Evolutionary conservation across 192 early-diverging fungal species (phyloP).

Genomic region (Coemansia sp.): DNA sequence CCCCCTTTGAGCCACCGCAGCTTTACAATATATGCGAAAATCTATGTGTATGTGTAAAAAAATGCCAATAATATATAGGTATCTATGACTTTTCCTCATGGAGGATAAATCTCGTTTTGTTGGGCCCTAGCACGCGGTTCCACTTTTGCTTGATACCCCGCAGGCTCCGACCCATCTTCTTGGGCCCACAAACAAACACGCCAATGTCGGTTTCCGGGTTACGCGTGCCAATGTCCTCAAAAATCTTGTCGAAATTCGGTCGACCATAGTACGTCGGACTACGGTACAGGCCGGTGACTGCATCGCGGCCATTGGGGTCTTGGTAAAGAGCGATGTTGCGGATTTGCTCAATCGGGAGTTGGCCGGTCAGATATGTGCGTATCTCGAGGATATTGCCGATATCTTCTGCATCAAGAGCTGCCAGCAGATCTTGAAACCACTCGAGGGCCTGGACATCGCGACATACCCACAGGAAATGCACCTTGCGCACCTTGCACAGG

Average conservation of each 20-base stretch:
- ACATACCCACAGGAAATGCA: slow-evolving; percentile 71
- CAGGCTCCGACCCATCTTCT: slow-evolving; percentile 58
- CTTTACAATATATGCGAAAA: background rate
- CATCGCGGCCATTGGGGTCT: slow-evolving; percentile 60
- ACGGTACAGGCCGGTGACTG: slow-evolving; percentile 68
- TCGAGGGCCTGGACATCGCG: slow-evolving; percentile 65
- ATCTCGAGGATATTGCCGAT: slow-evolving; percentile 62
- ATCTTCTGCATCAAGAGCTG: slow-evolving; percentile 61
- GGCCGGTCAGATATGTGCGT: slow-evolving; percentile 66
- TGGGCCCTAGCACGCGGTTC: slow-evolving; percentile 43
- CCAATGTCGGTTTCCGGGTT: slow-evolving; percentile 65
- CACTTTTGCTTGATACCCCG: slow-evolving; percentile 27
- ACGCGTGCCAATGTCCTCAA: slow-evolving; percentile 60
- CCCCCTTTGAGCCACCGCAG: background rate
- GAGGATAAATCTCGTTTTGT: slow-evolving; percentile 60
- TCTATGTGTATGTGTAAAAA: background rate
- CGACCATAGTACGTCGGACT: slow-evolving; percentile 76
- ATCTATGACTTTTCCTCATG: slow-evolving; percentile 60
- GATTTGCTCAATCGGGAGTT: slow-evolving; percentile 60
- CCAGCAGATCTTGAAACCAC: slow-evolving; percentile 68
- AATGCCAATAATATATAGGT: background rate
- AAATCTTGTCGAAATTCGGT: slow-evolving; percentile 74
- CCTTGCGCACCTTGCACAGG: slow-evolving; percentile 39
- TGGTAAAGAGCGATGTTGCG: slow-evolving; percentile 63
- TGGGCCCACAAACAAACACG: slow-evolving; percentile 83